phyloP scores from a whole-genome alignment of 164 flowering plant genomes.

The Tetracentron sinense region DNA sequence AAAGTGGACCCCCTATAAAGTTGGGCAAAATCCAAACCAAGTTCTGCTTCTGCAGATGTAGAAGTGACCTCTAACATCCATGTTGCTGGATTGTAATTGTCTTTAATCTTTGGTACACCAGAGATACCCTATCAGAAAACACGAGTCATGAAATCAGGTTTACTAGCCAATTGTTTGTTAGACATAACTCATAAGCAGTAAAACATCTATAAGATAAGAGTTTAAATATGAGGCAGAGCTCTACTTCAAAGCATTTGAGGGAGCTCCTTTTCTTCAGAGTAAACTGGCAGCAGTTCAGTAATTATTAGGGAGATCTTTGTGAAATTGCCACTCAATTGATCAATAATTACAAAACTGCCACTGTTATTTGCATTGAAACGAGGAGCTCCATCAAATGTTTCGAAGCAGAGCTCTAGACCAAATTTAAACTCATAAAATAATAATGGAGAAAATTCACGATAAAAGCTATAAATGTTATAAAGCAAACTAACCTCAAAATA shows the following conservation, averaged over 20 bases:
- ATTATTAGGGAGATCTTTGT: too few relatives aligned
- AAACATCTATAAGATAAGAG: too few relatives aligned
- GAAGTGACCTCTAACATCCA: slow-evolving; percentile 85
- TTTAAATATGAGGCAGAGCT: too few relatives aligned
- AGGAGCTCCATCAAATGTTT: too few relatives aligned
- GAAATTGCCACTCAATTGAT: too few relatives aligned
- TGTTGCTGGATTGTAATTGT: slow-evolving; percentile 72
- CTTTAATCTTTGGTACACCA: slow-evolving; percentile 63
- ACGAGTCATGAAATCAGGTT: not conserved
- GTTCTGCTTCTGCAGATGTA: slow-evolving; percentile 51
- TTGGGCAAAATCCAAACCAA: slow-evolving; percentile 57
- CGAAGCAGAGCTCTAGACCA: too few relatives aligned
- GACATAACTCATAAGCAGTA: not conserved
- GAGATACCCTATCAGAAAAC: slow-evolving; percentile 36
- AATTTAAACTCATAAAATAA: too few relatives aligned
- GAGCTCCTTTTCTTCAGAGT: too few relatives aligned
- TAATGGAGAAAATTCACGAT: not conserved
- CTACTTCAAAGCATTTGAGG: too few relatives aligned
- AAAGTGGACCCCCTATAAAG: slow-evolving; percentile 45
- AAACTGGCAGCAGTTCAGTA: too few relatives aligned
- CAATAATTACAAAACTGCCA: too few relatives aligned
- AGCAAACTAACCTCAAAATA: slow-evolving; percentile 53
- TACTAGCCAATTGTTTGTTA: not conserved
- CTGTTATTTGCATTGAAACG: too few relatives aligned
- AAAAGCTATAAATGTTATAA: not conserved